Evolutionary conservation across 495 filamentous ascomycete genomes (phyloP), one percentile per base, ranked within the genome.

Genomic region (Penicillium manginii): DNA sequence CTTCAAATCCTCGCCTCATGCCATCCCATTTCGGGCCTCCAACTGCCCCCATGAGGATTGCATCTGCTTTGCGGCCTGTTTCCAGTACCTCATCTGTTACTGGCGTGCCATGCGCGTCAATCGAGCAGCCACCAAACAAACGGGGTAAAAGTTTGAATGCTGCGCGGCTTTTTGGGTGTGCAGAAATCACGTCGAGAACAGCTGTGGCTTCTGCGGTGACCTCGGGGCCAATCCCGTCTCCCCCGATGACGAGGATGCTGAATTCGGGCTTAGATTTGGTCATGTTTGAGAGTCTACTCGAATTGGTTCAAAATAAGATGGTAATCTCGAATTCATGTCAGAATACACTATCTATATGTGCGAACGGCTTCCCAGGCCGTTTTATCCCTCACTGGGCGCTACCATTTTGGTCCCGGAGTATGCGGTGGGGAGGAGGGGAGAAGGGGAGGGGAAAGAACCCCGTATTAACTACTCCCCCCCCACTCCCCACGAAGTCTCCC

Each of bases 41-140:
- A 21, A 77, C 75, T 31, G 73, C 66, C 14, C 75, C 74, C 42
- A 78, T 75, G 7, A 77, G 58, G 23, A 76, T 73, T 11, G 74
- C 75, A 48, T 78, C 62, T 51, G 65, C 69, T 29, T 59, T 66
- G 54, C 65, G 65, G 40, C 74, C 31, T 7, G 50, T 57, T 26
- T 69, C 66, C 2, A 78, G 60, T 9, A 67, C 71, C 43, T 73
- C 65, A 14, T 37, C 12, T 37, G 17, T 76, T 5, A 78, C 62
- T 39, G 75, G 73, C 9, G 57, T 55, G 5, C 72, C 72, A 50
- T 60, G 50, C 40, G 65, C 67, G 11, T 62, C 50, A 4, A 61
- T 63, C 39, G 63, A 70, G 23, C 66, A 61, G 67, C 71, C 75
- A 9, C 68, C 63, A 49, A 73, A 64, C 33, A 72, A 52, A 8